Conservation (phyloP, 495 filamentous ascomycete genomes). For the Xylaria curta region DNA sequence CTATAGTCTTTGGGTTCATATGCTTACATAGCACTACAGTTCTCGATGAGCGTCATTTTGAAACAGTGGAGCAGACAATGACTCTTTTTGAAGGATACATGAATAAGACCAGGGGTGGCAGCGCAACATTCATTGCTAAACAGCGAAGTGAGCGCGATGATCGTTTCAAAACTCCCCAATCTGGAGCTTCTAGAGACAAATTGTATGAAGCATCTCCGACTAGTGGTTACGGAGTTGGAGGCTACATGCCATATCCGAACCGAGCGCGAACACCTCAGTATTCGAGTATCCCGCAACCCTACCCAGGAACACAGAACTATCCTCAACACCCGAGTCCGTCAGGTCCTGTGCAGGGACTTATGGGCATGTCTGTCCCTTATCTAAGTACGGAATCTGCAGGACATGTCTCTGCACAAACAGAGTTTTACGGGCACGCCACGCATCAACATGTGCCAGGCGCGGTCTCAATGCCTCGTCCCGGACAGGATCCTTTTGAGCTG, state of each 20-base stretch:
- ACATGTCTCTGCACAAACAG: neutral
- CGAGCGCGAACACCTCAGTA: neutral
- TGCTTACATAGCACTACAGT: neutral
- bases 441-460: neutral
- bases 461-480: neutral
- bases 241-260: neutral
- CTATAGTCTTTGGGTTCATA: neutral
- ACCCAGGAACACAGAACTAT: neutral
- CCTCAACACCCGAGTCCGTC: neutral
- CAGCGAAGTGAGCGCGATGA: conserved; percentile 9
- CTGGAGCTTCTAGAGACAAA: neutral
- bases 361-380: neutral
- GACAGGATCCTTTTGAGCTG: neutral
- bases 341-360: neutral
- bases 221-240: neutral
- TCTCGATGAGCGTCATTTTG: conserved; percentile 3
- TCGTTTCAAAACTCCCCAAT: neutral
- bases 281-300: neutral
- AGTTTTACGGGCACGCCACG: neutral
- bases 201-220: neutral
- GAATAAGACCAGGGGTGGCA: neutral
- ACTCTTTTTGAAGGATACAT: neutral
- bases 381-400: neutral
- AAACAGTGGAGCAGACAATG: conserved; percentile 3
- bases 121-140: conserved; percentile 1